Evolutionary conservation across 805 yeast species (phyloP).

Genomic region (Metschnikowia corniflorae): DNA sequence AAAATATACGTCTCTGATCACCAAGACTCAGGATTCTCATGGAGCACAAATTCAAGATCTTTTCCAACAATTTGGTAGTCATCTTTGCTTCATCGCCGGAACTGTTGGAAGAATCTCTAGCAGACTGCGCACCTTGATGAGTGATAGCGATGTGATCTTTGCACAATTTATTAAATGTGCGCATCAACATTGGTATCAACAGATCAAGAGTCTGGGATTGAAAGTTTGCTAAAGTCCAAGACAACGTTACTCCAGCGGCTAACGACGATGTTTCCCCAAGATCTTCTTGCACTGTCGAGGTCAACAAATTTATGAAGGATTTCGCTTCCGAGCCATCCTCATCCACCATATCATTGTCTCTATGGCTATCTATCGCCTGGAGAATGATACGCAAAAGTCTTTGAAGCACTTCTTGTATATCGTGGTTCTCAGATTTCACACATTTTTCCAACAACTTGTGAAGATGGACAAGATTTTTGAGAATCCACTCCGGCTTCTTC

Average conservation of each 20-base stretch:
- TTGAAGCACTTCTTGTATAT: conserved; percentile 79
- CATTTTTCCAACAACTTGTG: conserved; percentile 77
- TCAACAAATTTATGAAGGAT: conserved; percentile 56
- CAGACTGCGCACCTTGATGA: conserved; percentile 41
- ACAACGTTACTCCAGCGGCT: conserved; percentile 81
- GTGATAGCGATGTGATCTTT: conserved; percentile 77
- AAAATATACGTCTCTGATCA: conserved; percentile 86
- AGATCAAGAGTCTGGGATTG: conserved; percentile 74
- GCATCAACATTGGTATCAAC: conserved; percentile 71
- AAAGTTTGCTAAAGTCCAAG: conserved; percentile 76
- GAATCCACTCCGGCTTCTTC: conserved; percentile 75
- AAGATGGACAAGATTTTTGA: conserved; percentile 62
- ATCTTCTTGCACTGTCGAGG: conserved; percentile 74
- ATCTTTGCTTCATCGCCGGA: conserved; percentile 73
- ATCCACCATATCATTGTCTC: conserved; percentile 35
- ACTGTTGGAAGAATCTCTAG: conserved; percentile 23
- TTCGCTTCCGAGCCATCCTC: conserved; percentile 61
- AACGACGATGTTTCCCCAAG: conserved; percentile 68
- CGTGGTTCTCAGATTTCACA: conserved; percentile 77
- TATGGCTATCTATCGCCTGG: conserved; percentile 55
- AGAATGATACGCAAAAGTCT: conserved; percentile 69
- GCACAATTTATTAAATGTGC: conserved; percentile 83
- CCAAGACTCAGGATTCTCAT: conserved; percentile 83
- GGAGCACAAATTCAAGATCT: conserved; percentile 72
- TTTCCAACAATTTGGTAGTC: conserved; percentile 72